Evolutionary conservation across 768 basidiomycete genomes (phyloP).

Genomic region (Trichaptum fuscoviolaceum): DNA sequence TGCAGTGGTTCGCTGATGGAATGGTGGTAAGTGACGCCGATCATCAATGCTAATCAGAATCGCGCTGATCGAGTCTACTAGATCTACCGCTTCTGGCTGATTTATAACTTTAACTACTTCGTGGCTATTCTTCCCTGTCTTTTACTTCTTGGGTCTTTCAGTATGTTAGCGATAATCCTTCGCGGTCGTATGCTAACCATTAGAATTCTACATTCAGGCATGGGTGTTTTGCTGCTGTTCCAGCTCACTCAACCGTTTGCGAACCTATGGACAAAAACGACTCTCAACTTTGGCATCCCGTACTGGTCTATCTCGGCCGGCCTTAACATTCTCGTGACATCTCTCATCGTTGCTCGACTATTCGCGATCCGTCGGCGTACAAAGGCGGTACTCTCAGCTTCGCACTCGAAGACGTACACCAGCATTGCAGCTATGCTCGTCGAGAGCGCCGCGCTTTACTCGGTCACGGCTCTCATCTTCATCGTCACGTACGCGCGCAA

Average conservation of each 20-base stretch:
- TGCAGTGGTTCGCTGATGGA: constrained; percentile 17
- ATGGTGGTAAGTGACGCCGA: constrained; percentile 3
- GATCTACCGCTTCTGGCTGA: constrained; percentile 20
- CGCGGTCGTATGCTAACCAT: background rate
- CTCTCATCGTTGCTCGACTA: constrained; percentile 19
- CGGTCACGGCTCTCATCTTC: constrained; percentile 20
- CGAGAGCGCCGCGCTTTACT: constrained; percentile 21
- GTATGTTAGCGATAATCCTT: constrained; percentile 7
- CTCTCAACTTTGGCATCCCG: constrained; percentile 16
- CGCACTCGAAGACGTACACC: constrained; percentile 8
- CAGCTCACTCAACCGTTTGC: constrained; percentile 15
- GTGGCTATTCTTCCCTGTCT: constrained; percentile 15
- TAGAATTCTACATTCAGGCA: background rate
- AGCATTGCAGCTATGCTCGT: constrained; percentile 23
- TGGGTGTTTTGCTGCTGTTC: constrained; percentile 15
- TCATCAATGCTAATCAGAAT: background rate
- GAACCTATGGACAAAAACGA: constrained; percentile 13
- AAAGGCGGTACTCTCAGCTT: constrained; percentile 8
- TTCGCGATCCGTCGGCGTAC: constrained; percentile 21
- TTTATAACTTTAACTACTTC: constrained; percentile 14
- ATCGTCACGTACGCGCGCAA: constrained; percentile 17
- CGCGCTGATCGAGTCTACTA: constrained; percentile 1
- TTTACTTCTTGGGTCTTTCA: constrained; percentile 12
- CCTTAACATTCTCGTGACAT: constrained; percentile 19
- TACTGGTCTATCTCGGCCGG: constrained; percentile 20